phyloP scores from a whole-genome alignment of 2,329 filamentous ascomycete genomes.

The Fusarium pseudograminearum region DNA sequence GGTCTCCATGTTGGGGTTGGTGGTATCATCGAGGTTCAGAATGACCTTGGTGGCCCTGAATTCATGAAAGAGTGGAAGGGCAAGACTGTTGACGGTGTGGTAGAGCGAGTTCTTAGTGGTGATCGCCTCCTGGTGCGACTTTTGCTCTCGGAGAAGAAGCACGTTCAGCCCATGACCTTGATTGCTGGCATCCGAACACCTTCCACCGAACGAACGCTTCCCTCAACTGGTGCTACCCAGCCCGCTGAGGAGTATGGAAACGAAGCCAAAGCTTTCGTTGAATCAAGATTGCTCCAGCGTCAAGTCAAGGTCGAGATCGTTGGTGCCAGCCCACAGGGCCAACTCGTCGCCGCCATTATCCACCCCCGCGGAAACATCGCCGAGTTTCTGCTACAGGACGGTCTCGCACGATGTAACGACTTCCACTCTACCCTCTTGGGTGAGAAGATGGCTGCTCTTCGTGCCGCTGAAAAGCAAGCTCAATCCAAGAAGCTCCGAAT shows the following conservation, averaged over 20 bases:
- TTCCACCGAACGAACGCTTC: conserved; percentile 85
- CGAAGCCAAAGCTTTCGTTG: conserved; percentile 89
- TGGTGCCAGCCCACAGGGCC: conserved; percentile 88
- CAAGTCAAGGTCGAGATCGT: conserved; percentile 85
- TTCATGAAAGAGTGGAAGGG: conserved; percentile 89
- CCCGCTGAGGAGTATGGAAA: conserved; percentile 90
- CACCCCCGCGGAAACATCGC: conserved; percentile 95
- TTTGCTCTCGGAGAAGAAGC: conserved; percentile 82
- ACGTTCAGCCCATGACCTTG: conserved; percentile 88
- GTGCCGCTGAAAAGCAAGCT: conserved; percentile 87
- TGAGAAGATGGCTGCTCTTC: conserved; percentile 84
- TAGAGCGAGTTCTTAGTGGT: conserved; percentile 91
- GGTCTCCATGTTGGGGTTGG: conserved; percentile 80
- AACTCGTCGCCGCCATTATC: conserved; percentile 87
- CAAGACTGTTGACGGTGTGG: conserved; percentile 83
- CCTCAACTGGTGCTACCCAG: conserved; percentile 82
- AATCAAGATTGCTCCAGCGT: conserved; percentile 86
- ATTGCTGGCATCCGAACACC: conserved; percentile 91
- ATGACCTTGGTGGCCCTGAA: conserved; percentile 82
- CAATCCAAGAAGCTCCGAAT: conserved; percentile 81
- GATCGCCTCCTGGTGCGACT: conserved; percentile 90
- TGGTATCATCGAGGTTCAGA: conserved; percentile 79
- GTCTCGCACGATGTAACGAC: conserved; percentile 92
- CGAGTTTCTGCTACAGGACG: conserved; percentile 88
- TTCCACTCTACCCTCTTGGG: conserved; percentile 95